Base-by-base conservation (phyloP, 495 filamentous ascomycete genomes). In the Trichoderma reesei region DNA sequence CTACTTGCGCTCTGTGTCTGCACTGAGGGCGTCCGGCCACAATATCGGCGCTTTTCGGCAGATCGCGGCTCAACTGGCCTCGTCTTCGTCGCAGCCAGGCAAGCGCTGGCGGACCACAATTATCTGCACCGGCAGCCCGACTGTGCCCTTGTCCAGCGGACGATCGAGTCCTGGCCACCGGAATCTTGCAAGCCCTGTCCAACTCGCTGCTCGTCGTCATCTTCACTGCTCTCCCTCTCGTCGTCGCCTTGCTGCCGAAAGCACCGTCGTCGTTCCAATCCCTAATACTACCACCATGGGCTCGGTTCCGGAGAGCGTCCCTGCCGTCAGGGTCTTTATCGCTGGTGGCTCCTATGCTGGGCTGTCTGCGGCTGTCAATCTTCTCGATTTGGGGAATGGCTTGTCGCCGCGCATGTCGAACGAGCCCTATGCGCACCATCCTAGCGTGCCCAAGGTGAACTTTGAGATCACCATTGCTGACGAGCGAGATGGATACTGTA, bases 401-500 rank as follows among this genome's bases (percentile, higher is more conserved):
- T 63, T 46, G 0, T 44, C 62, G 14, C 67, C 70, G 1, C 70
- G 72, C 33, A 67, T 68, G 48, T 70, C 68, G 3, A 46, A 65
- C 6, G 61, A 66, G n/a, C 64, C 67, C 38, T 63, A 54, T n/a
- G 62, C 68, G 38, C 68, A 73, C 65, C 39, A 71, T 69, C 31
- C 64, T 16, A 64, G 64, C 14, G 20, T 64, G 20, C 71, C 72
- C 34, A 71, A 72, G 16, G 77, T 85, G 41, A 76, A 80, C 1
- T 67, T 89, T 20, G 76, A 88, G 42, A 84, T 89, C 59, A 89
- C 86, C 10, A 76, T 90, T 9, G 81, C 89, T 5, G 87, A 90
- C 67, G 84, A 88, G 65, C 76, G 85, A 31, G 88, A 90, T 78
- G 88, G 88, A 34, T 88, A 81, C 71, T 89, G 86, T 89, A 68